Conservation (phyloP, 352 stramenopile genomes). For the Phytopythium delawarense region DNA sequence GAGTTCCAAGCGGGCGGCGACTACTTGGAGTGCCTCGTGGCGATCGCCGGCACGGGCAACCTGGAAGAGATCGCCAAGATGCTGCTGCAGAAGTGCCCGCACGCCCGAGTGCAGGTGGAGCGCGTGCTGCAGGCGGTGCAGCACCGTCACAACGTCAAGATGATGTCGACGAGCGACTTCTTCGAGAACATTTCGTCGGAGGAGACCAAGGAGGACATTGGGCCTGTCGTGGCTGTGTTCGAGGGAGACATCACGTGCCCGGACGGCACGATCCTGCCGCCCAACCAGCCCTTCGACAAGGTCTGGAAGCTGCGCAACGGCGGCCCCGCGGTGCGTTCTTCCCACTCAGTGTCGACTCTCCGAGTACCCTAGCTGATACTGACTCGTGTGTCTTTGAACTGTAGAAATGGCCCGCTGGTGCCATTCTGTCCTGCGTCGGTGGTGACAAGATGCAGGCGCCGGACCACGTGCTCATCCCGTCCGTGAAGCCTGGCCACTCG, state of each 20-base stretch:
- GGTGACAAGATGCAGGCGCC: constrained; percentile 73
- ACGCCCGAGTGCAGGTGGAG: constrained; percentile 67
- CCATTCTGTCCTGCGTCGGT: constrained; percentile 60
- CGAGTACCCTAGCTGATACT: not conserved
- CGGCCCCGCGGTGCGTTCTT: constrained; percentile 31
- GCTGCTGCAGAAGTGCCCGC: constrained; percentile 68
- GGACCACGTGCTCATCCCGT: constrained; percentile 68
- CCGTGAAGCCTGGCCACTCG: constrained; percentile 52
- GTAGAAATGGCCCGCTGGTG: constrained; percentile 71
- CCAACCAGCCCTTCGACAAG: constrained; percentile 74
- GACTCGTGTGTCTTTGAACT: not conserved
- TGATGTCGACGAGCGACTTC: constrained; percentile 65
- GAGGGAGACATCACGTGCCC: constrained; percentile 83
- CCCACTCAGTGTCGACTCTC: not conserved
- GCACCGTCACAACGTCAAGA: constrained; percentile 60
- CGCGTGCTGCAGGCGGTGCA: constrained; percentile 70
- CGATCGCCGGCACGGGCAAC: constrained; percentile 39
- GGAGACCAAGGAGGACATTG: constrained; percentile 66
- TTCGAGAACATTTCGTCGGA: constrained; percentile 70
- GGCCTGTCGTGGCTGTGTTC: constrained; percentile 75
- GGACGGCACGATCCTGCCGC: constrained; percentile 73
- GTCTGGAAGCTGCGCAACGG: constrained; percentile 86
- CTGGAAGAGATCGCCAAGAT: constrained; percentile 74
- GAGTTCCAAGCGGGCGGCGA: constrained; percentile 56
- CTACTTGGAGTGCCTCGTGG: constrained; percentile 50